Conservation (phyloP, 129 eudicot genomes). For the Gnaphalium uliginosum region DNA sequence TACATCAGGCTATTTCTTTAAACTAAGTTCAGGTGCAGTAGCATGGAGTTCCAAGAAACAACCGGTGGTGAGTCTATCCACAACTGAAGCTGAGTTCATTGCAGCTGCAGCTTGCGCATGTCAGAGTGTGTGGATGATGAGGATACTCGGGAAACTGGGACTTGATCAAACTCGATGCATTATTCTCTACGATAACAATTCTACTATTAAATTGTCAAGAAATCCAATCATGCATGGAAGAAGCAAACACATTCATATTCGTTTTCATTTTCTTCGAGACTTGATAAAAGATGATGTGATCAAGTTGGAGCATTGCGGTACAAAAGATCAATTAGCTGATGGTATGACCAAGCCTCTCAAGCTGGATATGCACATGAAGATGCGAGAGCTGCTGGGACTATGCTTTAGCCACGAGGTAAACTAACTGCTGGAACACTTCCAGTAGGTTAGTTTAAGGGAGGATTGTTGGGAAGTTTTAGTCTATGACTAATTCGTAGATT, state of each 20-base stretch:
- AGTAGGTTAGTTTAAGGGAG: slow-evolving; percentile 6
- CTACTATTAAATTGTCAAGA: neutral
- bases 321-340: slow-evolving; percentile 1
- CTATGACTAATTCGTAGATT: too few relatives aligned
- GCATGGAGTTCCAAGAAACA: slow-evolving; percentile 12
- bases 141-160: neutral
- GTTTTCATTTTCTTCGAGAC: slow-evolving; percentile 5
- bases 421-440: neutral
- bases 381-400: neutral
- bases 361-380: neutral
- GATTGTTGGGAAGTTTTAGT: neutral
- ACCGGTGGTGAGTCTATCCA: neutral
- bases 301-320: neutral
- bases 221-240: slow-evolving; percentile 9
- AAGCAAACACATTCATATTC: neutral
- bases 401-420: neutral
- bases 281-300: slow-evolving; percentile 2
- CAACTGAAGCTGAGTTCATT: slow-evolving; percentile 7
- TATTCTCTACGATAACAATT: neutral
- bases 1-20: neutral
- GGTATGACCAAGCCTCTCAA: slow-evolving; percentile 8
- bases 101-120: neutral
- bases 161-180: neutral
- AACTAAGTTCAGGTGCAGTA: neutral
- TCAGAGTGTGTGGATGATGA: slow-evolving; percentile 17